Conservation (phyloP, 176 grass and related monocot genomes). For the Dendrocalamus sinicus region DNA sequence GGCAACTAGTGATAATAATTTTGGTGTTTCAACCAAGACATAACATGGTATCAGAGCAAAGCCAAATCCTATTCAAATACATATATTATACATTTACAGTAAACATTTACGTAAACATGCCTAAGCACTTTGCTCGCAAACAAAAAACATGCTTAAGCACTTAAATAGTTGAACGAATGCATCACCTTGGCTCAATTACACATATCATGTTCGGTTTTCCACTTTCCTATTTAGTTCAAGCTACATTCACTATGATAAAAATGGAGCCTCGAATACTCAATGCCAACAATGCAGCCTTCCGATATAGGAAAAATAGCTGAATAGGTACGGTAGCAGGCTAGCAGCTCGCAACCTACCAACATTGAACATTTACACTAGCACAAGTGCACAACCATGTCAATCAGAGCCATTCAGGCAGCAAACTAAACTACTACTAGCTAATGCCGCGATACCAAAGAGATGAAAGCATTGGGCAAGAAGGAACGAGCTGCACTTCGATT, state of each 20-base stretch:
- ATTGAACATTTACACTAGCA: neutral
- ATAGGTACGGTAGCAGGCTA: neutral
- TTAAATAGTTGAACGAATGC: neutral
- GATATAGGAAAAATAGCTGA: neutral
- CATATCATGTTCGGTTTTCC: neutral
- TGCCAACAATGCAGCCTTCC: neutral
- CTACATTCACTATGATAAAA: neutral
- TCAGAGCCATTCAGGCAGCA: neutral
- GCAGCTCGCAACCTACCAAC: neutral
- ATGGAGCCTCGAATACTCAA: neutral
- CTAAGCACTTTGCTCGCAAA: no score
- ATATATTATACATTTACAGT: no score
- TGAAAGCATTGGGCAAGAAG: neutral
- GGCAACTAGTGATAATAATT: no score
- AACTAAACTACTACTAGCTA: neutral
- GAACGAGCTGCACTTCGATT: neutral
- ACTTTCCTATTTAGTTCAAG: neutral
- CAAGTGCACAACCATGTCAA: neutral
- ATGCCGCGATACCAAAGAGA: neutral
- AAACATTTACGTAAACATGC: no score
- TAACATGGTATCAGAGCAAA: neutral
- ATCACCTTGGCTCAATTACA: neutral
- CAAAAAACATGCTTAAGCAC: neutral
- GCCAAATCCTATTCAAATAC: neutral
- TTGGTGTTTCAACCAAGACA: no score